phyloP scores from a whole-genome alignment of 495 filamentous ascomycete species.

The Articulospora tetracladia region DNA sequence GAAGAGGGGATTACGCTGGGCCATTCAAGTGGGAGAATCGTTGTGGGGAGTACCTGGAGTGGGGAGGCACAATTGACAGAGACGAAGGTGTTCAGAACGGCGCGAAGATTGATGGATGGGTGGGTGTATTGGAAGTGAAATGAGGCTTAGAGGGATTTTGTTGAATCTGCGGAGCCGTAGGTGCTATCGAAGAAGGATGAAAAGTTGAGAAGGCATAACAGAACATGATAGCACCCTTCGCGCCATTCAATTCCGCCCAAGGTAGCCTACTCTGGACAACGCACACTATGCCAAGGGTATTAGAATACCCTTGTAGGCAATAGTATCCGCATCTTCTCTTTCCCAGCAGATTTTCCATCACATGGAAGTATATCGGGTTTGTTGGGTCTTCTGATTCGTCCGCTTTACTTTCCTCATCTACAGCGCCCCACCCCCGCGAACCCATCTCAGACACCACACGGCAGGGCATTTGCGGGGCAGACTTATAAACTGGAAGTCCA shows the following conservation, averaged over 20 bases:
- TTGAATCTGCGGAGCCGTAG: too few species aligned
- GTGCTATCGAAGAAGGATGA: too few species aligned
- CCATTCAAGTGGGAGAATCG: slow-evolving; percentile 57
- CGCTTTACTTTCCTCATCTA: slow-evolving; percentile 7
- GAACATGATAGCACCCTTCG: too few species aligned
- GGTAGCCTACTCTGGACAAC: too few species aligned
- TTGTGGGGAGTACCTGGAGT: slow-evolving; percentile 21
- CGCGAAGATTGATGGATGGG: slow-evolving; percentile 27
- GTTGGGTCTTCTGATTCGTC: background rate
- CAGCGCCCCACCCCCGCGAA: background rate
- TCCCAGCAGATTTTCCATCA: too few species aligned
- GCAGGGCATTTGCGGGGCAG: background rate
- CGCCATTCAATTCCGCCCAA: too few species aligned
- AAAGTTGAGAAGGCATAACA: too few species aligned
- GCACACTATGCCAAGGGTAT: too few species aligned
- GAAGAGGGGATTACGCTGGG: slow-evolving; percentile 46
- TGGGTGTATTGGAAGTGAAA: slow-evolving; percentile 23
- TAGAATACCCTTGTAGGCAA: too few species aligned
- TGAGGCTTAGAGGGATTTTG: background rate
- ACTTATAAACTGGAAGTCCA: too few species aligned
- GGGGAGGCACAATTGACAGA: slow-evolving; percentile 9
- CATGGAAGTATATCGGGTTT: too few species aligned
- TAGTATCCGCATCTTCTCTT: too few species aligned
- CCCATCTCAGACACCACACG: background rate
- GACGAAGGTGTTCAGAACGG: slow-evolving; percentile 25